Conservation (phyloP, 139 green algal species). For the Chlorella ohadii region DNA sequence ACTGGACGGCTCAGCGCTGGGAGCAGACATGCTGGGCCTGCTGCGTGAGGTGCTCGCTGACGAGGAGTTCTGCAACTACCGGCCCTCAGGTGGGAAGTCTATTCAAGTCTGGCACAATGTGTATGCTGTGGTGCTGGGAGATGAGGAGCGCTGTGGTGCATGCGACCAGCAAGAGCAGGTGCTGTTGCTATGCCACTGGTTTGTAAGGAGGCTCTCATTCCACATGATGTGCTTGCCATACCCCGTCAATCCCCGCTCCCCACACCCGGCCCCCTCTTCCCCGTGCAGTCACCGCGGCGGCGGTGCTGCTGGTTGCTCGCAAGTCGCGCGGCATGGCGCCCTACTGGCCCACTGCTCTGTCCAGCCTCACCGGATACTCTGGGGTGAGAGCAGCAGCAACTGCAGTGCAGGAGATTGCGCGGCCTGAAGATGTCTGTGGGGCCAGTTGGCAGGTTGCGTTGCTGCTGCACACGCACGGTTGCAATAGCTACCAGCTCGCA, state of each 20-base stretch:
- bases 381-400: not conserved
- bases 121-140: not conserved
- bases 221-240: not conserved
- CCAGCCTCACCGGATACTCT: constrained; percentile 24
- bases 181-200: too few relatives aligned
- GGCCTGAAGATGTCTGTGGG: not conserved
- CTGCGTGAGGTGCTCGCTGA: constrained; percentile 22
- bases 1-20: not conserved
- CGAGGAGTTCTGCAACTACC: constrained; percentile 29
- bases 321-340: constrained; percentile 16
- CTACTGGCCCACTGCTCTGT: constrained; percentile 37
- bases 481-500: too few relatives aligned
- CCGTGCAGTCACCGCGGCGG: constrained; percentile 27
- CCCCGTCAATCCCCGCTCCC: not conserved
- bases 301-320: constrained; percentile 32
- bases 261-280: too few relatives aligned
- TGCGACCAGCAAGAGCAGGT: too few relatives aligned
- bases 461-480: not conserved
- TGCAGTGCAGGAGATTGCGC: not conserved
- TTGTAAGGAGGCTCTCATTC: too few relatives aligned
- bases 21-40: not conserved
- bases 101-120: too few relatives aligned
- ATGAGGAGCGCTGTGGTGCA: too few relatives aligned
- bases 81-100: constrained; percentile 15
- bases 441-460: not conserved